Percentiles rank a stretch among this genome's conserved stretches.
These are phyloP conservation scores for Aspergillus costaricaensis DNA, from an alignment of 2,329 filamentous ascomycete species.

Conservation along the genomic window DNA sequence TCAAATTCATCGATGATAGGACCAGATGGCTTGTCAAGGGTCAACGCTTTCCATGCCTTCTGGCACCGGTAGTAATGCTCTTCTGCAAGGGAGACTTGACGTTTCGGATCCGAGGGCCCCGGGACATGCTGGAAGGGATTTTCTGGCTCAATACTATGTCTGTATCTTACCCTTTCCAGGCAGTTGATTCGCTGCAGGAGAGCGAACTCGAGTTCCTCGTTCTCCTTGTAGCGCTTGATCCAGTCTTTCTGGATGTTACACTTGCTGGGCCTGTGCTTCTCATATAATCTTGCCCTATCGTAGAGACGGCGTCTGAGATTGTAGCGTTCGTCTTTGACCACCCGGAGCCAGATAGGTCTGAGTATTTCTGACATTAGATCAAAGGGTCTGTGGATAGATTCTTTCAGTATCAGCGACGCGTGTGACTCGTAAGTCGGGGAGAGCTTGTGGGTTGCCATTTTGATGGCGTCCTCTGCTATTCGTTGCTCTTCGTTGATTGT, in stretches of 20 bases:
- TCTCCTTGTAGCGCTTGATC: neutral
- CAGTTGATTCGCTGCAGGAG: neutral
- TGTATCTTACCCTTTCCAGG: neutral
- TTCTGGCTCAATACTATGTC: neutral
- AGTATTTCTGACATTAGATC: neutral
- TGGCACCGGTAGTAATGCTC: constrained; percentile 1
- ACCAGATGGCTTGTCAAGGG: neutral
- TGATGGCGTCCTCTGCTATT: neutral
- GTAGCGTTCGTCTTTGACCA: neutral
- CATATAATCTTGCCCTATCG: neutral
- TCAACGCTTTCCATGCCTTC: neutral
- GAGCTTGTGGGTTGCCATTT: neutral
- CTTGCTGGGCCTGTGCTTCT: neutral
- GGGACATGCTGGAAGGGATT: neutral
- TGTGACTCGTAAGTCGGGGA: neutral
- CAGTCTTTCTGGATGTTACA: neutral
- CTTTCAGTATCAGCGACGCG: neutral
- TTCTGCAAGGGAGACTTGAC: neutral
- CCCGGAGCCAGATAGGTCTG: neutral
- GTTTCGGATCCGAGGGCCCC: neutral
- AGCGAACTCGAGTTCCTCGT: neutral
- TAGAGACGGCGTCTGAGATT: neutral
- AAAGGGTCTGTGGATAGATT: neutral
- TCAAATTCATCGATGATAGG: neutral
- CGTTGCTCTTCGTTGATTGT: neutral